Base-by-base conservation (phyloP, 306 rosid species). In the Clitoria ternatea region DNA sequence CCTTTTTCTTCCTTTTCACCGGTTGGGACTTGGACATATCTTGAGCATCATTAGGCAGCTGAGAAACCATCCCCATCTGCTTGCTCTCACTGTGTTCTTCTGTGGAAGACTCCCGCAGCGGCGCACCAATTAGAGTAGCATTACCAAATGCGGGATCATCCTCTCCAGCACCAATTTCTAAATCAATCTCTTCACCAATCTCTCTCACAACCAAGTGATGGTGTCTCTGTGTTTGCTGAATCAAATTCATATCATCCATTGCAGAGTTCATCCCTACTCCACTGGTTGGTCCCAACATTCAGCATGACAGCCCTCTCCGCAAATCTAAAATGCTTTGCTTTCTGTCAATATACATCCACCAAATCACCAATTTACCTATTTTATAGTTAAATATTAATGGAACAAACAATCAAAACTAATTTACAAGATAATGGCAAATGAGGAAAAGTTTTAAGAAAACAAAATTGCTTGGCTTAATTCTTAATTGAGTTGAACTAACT, bases 81-180 rank as follows among this genome's bases (percentile, higher is more conserved):
- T 90, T 90, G 79, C 88, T 80, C 74, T 88, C 97, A 4, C 88
- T 83, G 10, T 86, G 86, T 33, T 90, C 98, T 70, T 93, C 97
- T 22, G 66, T 81, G 32, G 98, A 90, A 74, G 94, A 84, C 77
- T 90, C 97, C 77, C 90, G 87, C 43, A 85, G 65, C 0, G 96
- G 83, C 30, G 81, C 92, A 66, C 85, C 86, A 23, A 90, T 94
- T 63, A 94, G 79, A 29, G 96, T 77, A 33, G 90, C 66, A 52
- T 86, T 90, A 36, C 92, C 84, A 84, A 90, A 94, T 30, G 98
- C 78, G 44, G 94, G 96, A 73, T 93, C 98, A 69, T 88, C 98
- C 77, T 94, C 98, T 55, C 98, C 97, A 8, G 94, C 83, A 62
- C 98, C 98, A 70, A 94, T 94, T 86, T 94, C 97, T 76, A 94